A percentile compares a stretch with the other conserved stretches of the same genome.
Conservation (phyloP, 2,329 filamentous ascomycete genomes). For the Neospermospora avenae region DNA sequence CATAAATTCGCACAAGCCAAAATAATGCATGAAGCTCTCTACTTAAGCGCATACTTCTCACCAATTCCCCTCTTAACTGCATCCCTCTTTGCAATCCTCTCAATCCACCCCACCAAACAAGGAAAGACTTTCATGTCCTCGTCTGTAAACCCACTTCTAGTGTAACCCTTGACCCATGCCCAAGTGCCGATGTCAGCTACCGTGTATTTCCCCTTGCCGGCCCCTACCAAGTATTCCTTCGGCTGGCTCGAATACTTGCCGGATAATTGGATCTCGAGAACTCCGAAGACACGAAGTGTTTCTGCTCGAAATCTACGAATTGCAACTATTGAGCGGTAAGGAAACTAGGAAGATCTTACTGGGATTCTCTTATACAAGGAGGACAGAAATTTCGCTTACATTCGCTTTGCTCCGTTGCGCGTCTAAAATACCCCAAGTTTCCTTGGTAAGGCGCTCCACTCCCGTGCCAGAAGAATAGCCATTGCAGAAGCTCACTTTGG, state of each 20-base stretch:
- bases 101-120: slow-evolving; percentile 50
- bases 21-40: too few species aligned
- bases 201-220: slow-evolving; percentile 46
- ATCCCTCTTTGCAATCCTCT: slow-evolving; percentile 42
- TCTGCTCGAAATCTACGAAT: not conserved
- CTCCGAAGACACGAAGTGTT: not conserved
- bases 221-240: not conserved
- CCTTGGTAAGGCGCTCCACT: slow-evolving; percentile 43
- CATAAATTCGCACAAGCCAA: too few species aligned
- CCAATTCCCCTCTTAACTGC: not conserved
- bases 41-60: not conserved
- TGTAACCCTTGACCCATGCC: slow-evolving; percentile 49
- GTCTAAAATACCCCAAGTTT: slow-evolving; percentile 38
- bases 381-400: not conserved
- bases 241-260: not conserved
- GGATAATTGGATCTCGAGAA: not conserved
- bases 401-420: not conserved
- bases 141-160: slow-evolving; percentile 41
- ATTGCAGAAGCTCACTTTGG: slow-evolving; percentile 46
- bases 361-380: not conserved
- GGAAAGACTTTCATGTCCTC: slow-evolving; percentile 50
- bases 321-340: not conserved
- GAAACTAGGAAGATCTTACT: not conserved
- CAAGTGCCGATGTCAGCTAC: slow-evolving; percentile 52
- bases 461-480: slow-evolving; percentile 54